Evolutionary conservation across 2,329 filamentous ascomycete species (phyloP), one percentile per base, ranked within the genome.

Genomic region (Neophaeococcomyces mojaviensis): DNA sequence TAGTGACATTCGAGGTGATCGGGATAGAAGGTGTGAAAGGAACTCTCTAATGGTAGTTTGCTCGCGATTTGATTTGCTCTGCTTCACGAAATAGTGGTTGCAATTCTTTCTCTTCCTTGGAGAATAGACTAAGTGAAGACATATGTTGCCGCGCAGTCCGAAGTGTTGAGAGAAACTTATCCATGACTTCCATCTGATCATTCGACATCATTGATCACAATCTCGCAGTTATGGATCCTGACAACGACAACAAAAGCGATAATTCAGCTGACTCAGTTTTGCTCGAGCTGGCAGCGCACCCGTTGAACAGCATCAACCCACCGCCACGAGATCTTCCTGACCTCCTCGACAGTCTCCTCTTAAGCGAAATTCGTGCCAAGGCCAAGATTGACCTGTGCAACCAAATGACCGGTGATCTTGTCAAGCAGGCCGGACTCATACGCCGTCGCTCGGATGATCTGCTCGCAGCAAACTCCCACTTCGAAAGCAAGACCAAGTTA

Each of bases 251-350:
- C 15, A 16, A 9, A n/a, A 38, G 7, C 16, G 19, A 20, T n/a
- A 30, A 20, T 16, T 44, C 41, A 7, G n/a, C 28, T 28, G 32
- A 28, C 18, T 26, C 32, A 19, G 10, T n/a, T 20, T 8, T 18
- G 26, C 32, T 37, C 5, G 22, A 36, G 5, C 12, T 37, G 22
- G 41, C 32, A 10, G 33, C 33, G 15, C 41, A 44, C 16, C 31
- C 32, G 26, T 22, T 44, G 18, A 44, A 32, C 20, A 44, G 19
- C 30, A 20, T 31, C 16, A 44, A 44, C 26, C 41, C 41, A 10
- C 32, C 41, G 15, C 41, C 41, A 22, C 19, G 10, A 10, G 41
- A 44, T 33, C 18, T 44, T 4, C 41, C 41, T 28, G 41, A 44
- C n/a, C 41, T 44, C 7, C 33, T 44, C 10, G 41, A 44, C 33